Evolutionary conservation across 2,329 filamentous ascomycete genomes (phyloP).

Genomic region (Botrytis cinerea): DNA sequence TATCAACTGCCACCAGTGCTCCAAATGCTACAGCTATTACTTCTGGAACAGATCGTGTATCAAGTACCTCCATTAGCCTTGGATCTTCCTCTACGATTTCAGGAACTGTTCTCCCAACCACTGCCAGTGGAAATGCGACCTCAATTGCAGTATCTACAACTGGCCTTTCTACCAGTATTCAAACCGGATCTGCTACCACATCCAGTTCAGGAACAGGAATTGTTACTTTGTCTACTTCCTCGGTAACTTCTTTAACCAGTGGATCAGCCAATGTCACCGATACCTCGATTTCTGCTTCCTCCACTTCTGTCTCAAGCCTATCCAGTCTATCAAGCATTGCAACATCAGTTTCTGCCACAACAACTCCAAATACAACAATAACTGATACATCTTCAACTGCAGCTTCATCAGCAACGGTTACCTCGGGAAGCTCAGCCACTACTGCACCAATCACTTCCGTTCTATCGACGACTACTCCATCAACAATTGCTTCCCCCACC

Average conservation of each 20-base stretch:
- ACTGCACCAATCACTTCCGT: slow-evolving; percentile 18
- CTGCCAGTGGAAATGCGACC: slow-evolving; percentile 8
- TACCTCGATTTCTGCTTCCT: neutral
- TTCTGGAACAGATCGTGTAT: slow-evolving; percentile 8
- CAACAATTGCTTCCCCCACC: slow-evolving; percentile 19
- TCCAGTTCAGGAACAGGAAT: slow-evolving; percentile 18
- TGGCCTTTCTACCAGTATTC: neutral
- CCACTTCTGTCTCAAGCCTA: neutral
- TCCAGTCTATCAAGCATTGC: slow-evolving; percentile 15
- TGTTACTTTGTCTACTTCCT: slow-evolving; percentile 6
- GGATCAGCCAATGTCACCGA: neutral
- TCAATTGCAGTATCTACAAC: neutral
- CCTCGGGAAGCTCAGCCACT: slow-evolving; percentile 9
- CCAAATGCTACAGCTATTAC: slow-evolving; percentile 11
- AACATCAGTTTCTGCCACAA: slow-evolving; percentile 16
- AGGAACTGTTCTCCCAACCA: slow-evolving; percentile 18
- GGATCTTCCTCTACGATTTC: slow-evolving; percentile 8
- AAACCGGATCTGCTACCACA: neutral
- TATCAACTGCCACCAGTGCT: slow-evolving; percentile 11
- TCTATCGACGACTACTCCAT: slow-evolving; percentile 11
- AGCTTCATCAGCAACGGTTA: slow-evolving; percentile 16
- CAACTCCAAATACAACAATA: slow-evolving; percentile 8
- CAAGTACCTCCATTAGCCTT: slow-evolving; percentile 20
- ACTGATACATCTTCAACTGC: slow-evolving; percentile 21
- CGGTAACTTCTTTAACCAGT: neutral